A percentile compares a stretch with the other conserved stretches of the same genome.
These are phyloP conservation scores for Pinus tabuliformis DNA, from an alignment of 75 land plant genomes.

Conservation along the genomic window DNA sequence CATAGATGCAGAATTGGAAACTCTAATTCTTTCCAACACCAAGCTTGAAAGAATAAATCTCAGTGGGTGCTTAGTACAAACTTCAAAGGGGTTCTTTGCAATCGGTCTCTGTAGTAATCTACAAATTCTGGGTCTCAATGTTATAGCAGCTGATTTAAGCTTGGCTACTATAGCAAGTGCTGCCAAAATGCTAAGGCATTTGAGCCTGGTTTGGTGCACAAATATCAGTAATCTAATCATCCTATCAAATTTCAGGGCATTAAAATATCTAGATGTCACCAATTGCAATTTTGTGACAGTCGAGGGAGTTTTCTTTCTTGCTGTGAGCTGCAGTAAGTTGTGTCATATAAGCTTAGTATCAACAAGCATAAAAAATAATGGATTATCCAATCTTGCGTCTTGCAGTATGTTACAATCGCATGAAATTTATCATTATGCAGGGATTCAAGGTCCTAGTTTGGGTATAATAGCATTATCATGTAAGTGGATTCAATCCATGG, in stretches of 20 bases:
- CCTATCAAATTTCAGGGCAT: too few species aligned
- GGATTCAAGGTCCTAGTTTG: too few species aligned
- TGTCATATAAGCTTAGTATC: constrained; percentile 32
- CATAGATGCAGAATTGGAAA: too few species aligned
- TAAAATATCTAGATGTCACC: too few species aligned
- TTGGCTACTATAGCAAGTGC: constrained; percentile 26
- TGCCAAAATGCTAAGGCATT: constrained; percentile 14
- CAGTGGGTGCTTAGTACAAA: constrained; percentile 22
- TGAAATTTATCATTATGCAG: too few species aligned
- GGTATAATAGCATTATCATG: too few species aligned
- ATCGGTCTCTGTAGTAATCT: constrained; percentile 27
- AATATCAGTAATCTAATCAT: not conserved
- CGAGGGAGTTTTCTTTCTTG: constrained; percentile 27
- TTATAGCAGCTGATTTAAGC: constrained; percentile 31
- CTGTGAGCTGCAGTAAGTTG: constrained; percentile 16
- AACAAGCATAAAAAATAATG: constrained; percentile 36
- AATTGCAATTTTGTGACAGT: constrained; percentile 15
- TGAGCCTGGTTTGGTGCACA: constrained; percentile 28
- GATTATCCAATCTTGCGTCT: too few species aligned
- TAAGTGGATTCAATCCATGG: too few species aligned
- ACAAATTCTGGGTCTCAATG: constrained; percentile 29
- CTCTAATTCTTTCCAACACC: too few species aligned
- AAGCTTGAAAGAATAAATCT: constrained; percentile 27
- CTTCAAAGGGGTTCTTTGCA: constrained; percentile 33
- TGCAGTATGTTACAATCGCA: too few species aligned